Conservation (phyloP, 208 protist genomes). For the Acanthamoeba castellanii region DNA sequence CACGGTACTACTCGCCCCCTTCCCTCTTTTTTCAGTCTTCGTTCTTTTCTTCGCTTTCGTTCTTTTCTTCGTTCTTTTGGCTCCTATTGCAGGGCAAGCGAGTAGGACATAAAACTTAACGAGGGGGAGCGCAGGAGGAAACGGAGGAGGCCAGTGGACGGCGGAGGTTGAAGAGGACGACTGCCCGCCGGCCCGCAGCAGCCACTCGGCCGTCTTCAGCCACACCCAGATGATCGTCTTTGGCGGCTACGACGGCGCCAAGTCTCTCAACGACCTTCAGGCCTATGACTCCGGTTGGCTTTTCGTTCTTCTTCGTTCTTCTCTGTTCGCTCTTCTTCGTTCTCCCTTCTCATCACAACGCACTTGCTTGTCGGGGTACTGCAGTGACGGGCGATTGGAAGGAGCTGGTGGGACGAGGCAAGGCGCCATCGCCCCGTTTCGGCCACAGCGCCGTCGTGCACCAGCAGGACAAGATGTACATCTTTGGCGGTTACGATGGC, state of each 20-base stretch:
- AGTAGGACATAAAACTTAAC: not conserved
- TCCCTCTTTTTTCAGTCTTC: not conserved
- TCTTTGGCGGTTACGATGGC: constrained; percentile 57
- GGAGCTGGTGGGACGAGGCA: constrained; percentile 28
- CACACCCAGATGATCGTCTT: constrained; percentile 72
- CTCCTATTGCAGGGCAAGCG: not conserved
- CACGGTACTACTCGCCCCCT: not conserved
- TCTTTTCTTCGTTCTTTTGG: not conserved
- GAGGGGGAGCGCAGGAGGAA: not conserved
- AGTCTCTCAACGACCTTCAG: constrained; percentile 64
- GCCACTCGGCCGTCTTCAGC: constrained; percentile 57
- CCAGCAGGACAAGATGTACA: constrained; percentile 7
- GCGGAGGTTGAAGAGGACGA: not conserved
- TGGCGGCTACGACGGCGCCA: constrained; percentile 79
- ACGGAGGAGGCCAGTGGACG: not conserved
- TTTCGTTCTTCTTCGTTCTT: not conserved
- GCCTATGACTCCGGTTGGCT: not conserved
- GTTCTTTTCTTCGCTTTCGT: not conserved
- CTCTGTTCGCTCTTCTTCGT: constrained; percentile 25
- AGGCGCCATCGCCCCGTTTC: constrained; percentile 8
- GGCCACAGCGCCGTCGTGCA: constrained; percentile 26
- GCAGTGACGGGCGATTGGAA: not conserved
- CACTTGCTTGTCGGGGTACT: not conserved
- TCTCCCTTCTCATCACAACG: not conserved
- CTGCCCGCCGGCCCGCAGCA: constrained; percentile 57